Evolutionary conservation across 2,329 filamentous ascomycete genomes (phyloP).

Genomic region (Aspergillus sp.): DNA sequence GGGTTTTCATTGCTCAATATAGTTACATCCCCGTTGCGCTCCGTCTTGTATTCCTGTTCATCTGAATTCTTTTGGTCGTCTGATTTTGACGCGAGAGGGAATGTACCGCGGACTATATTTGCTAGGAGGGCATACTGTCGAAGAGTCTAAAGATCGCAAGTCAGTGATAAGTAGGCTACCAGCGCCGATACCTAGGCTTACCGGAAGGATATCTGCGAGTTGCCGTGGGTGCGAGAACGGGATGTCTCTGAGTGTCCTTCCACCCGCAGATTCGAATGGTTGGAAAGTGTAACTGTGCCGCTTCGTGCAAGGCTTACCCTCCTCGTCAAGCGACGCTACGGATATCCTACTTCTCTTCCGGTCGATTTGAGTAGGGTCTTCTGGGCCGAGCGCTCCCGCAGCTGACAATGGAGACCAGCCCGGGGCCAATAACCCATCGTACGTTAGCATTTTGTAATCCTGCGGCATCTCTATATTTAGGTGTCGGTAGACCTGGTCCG

Average conservation of each 20-base stretch:
- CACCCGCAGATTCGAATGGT: slow-evolving; percentile 41
- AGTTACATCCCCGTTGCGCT: slow-evolving; percentile 19
- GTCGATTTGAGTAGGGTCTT: slow-evolving; percentile 27
- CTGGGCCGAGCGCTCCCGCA: slow-evolving; percentile 24
- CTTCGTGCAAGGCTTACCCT: slow-evolving; percentile 29
- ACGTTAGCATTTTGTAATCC: slow-evolving; percentile 40
- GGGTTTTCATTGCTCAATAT: slow-evolving; percentile 44
- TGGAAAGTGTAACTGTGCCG: slow-evolving; percentile 47
- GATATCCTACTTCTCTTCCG: slow-evolving; percentile 35
- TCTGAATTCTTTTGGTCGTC: slow-evolving; percentile 11
- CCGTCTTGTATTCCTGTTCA: slow-evolving; percentile 13
- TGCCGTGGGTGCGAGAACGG: slow-evolving; percentile 48
- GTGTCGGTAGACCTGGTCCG: slow-evolving; percentile 42
- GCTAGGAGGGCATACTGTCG: slow-evolving; percentile 47
- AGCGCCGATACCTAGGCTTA: slow-evolving; percentile 20
- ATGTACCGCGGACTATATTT: slow-evolving; percentile 39
- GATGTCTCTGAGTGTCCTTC: slow-evolving; percentile 42
- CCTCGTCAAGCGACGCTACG: slow-evolving; percentile 32
- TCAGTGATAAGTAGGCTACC: neutral
- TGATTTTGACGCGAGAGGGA: slow-evolving; percentile 23
- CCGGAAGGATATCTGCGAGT: slow-evolving; percentile 44
- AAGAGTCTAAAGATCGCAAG: slow-evolving; percentile 31
- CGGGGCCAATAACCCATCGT: slow-evolving; percentile 40
- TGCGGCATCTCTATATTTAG: slow-evolving; percentile 41
- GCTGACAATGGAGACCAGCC: slow-evolving; percentile 25